Conservation (phyloP, 2,329 filamentous ascomycete genomes). For the Teratosphaeria nubilosa region DNA sequence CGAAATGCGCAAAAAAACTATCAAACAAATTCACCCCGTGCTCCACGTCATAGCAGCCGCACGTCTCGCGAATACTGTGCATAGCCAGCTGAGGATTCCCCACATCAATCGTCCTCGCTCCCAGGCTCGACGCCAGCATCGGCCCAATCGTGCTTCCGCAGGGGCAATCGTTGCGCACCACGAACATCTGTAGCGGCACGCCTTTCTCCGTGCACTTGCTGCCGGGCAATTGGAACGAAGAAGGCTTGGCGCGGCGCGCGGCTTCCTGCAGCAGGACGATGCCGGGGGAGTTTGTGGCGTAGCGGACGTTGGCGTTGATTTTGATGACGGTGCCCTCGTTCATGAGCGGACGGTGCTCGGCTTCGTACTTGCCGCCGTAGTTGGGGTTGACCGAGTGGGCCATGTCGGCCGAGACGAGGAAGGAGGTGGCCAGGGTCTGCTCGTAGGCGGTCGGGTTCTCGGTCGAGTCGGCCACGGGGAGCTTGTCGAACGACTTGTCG, state of each 20-base stretch:
- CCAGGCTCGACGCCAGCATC: slow-evolving; percentile 82
- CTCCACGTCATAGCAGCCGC: slow-evolving; percentile 77
- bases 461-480: slow-evolving; percentile 39
- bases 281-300: slow-evolving; percentile 91
- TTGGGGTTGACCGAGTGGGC: slow-evolving; percentile 94
- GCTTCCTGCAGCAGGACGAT: slow-evolving; percentile 88
- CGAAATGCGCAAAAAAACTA: slow-evolving; percentile 77
- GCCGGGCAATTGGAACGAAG: slow-evolving; percentile 21
- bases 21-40: slow-evolving; percentile 78
- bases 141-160: slow-evolving; percentile 96
- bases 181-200: slow-evolving; percentile 88
- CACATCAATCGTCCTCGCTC: slow-evolving; percentile 79
- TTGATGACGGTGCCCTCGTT: slow-evolving; percentile 97
- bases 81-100: slow-evolving; percentile 92
- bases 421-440: slow-evolving; percentile 81
- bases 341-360: slow-evolving; percentile 83
- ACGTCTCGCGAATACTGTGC: slow-evolving; percentile 93
- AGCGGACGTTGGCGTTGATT: slow-evolving; percentile 93
- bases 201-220: slow-evolving; percentile 44
- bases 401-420: slow-evolving; percentile 96
- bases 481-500: slow-evolving; percentile 55
- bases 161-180: slow-evolving; percentile 87
- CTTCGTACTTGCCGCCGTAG: slow-evolving; percentile 84
- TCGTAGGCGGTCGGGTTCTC: slow-evolving; percentile 76
- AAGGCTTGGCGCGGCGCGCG: slow-evolving; percentile 49